A percentile compares a stretch with the other conserved stretches of the same genome.
phyloP scores from a whole-genome alignment of 345 rosid species.

The Eucalyptus fibrosa region DNA sequence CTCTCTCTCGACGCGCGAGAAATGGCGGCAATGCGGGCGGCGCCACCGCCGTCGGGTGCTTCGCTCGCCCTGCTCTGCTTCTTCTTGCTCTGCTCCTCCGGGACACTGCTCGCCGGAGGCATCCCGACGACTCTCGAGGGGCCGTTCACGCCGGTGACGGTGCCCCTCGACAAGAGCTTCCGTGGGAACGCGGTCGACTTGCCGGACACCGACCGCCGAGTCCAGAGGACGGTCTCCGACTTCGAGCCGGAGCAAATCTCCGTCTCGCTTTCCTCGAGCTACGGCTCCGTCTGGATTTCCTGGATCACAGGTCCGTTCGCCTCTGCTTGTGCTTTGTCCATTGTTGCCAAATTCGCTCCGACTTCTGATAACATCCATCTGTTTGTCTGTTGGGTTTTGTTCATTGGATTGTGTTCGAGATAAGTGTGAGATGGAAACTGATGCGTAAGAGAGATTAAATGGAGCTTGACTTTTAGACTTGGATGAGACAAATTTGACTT shows the following conservation, averaged over 20 bases:
- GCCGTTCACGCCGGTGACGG: conserved; percentile 64
- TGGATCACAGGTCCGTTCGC: conserved; percentile 72
- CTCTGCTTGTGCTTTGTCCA: not conserved
- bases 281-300: conserved; percentile 71
- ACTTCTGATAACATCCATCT: not conserved
- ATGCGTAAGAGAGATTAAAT: not conserved
- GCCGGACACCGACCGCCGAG: conserved; percentile 58
- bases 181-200: conserved; percentile 63
- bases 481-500: not conserved
- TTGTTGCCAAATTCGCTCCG: not conserved
- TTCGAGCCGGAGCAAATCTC: conserved; percentile 71
- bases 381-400: not conserved
- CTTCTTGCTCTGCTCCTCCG: not conserved
- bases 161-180: conserved; percentile 46
- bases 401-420: not conserved
- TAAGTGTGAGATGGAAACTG: not conserved
- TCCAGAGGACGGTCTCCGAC: conserved; percentile 16
- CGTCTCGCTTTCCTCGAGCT: conserved; percentile 52
- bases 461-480: not conserved
- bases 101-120: not conserved
- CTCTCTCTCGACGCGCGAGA: too few relatives aligned
- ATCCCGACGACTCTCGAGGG: conserved; percentile 56
- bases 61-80: not conserved
- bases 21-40: not conserved
- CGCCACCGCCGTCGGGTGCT: not conserved